Conservation (phyloP, 2,329 filamentous ascomycete genomes). For the Colletotrichum tabaci region DNA sequence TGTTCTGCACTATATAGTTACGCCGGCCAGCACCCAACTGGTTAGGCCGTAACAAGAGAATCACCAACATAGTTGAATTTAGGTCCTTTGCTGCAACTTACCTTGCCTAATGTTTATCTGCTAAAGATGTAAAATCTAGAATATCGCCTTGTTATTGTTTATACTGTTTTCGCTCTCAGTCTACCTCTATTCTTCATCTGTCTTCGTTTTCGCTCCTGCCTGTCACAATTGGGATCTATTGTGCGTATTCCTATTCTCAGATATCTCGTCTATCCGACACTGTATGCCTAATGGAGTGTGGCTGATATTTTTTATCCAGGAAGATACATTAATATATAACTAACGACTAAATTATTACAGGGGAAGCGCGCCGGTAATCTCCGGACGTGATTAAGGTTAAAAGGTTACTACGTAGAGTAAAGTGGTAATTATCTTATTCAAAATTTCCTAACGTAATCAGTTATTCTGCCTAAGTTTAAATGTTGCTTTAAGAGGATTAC, state of each 20-base stretch:
- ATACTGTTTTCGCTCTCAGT: slow-evolving; percentile 8
- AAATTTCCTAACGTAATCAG: too few species aligned
- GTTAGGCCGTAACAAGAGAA: too few species aligned
- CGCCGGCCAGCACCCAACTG: too few species aligned
- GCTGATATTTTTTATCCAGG: not conserved
- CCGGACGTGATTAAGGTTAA: too few species aligned
- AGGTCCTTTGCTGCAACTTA: not conserved
- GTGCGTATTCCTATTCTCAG: not conserved
- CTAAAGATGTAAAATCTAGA: slow-evolving; percentile 1
- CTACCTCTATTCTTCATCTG: not conserved
- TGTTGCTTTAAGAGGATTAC: too few species aligned
- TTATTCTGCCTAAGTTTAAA: too few species aligned
- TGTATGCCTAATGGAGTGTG: slow-evolving; percentile 1
- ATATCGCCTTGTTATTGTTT: slow-evolving; percentile 1
- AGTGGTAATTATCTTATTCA: too few species aligned
- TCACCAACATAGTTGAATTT: not conserved
- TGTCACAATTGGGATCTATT: not conserved
- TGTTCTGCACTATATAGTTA: too few species aligned
- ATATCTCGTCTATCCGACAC: slow-evolving; percentile 5
- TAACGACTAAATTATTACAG: too few species aligned
- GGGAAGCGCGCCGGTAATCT: too few species aligned
- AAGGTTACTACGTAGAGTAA: too few species aligned
- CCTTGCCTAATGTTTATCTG: not conserved
- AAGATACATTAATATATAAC: too few species aligned
- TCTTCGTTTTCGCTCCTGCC: slow-evolving; percentile 3